Evolutionary conservation across 306 rosid genomes (phyloP), one percentile per base, ranked within the genome.

Genomic region (Morella rubra): DNA sequence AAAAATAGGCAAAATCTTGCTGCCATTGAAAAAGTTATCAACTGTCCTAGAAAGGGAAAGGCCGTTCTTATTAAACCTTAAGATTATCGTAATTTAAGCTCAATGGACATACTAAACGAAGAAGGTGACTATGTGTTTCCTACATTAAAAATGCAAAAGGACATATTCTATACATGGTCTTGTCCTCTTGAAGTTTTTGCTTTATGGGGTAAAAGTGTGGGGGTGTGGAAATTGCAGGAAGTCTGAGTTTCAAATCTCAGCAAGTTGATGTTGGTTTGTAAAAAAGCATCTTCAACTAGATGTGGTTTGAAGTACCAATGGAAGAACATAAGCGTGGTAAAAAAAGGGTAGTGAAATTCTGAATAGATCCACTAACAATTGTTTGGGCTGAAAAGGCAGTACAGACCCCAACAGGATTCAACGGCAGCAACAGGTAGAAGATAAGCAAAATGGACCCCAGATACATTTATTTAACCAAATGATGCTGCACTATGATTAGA

Each of bases 401-500:
- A 22, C 68, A 72, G 71, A 71, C 20, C 68, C 72, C 50, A 53
- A 5, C 3, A 58, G 65, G 44, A 67, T 81, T 79, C 85, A 81
- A 74, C 66, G 67, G 77, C 84, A 73, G 6, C 79, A 68, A 74
- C 71, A 47, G 80, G 65, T 18, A 79, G 72, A 71, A 80, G 90
- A 82, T 82, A 81, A 90, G 87, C 62, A 69, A 79, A 37, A 47
- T 69, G 40, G 87, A 85, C 14, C 85, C 84, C 10, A 78, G 67
- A 53, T 49, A 11, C 49, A 49, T 32, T 44, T 54, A 18, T 60
- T 73, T 67, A 66, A 75, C 53, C 71, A 24, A 69, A 53, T 15
- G 58, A 73, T 82, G 69, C 80, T 73, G 32, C 76, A 18, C 3
- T 32, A 32, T 76, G 85, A 85, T 68, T 75, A 82, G 88, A 79